Evolutionary conservation across 768 basidiomycete species (phyloP), one percentile per base, ranked within the genome.

Genomic region (Termitomyces eurrhizus): DNA sequence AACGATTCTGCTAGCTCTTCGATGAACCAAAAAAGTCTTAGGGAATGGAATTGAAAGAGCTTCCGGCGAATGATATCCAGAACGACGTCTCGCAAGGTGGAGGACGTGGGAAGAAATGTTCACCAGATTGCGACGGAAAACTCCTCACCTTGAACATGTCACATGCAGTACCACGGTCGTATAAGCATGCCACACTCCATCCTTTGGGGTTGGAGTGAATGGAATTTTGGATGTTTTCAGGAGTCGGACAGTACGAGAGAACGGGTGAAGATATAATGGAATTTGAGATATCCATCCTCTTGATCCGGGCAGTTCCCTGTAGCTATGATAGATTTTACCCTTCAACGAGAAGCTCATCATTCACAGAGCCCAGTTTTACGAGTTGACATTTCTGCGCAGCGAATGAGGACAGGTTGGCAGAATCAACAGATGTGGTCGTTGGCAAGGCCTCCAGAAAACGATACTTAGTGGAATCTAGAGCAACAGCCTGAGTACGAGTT

Each of bases 1-100:
- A 72, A 39, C 12, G 72, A 67, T 16, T 68, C 65, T 54, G 45
- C 11, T 46, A 13, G 9, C 13, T 18, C 33, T 39, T 29, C 7
- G 11, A 41, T 57, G n/a, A 35, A 35, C 36, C 12, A 33, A 36
- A 8, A 16, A 7, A 2, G n/a, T 35, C 46, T 29, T 48, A 13
- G 9, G 36, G 13, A 3, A 29, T 14, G 14, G 21, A 14, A 36
- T 48, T 18, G 18, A 42, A 37, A n/a, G 16, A 41, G 5, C 39
- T 56, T 61, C 65, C 65, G 46, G 71, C 70, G 41, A 66, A 62
- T 1, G 66, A 53, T 7, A 73, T 29, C 29, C 29, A 29, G 29
- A 29, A 29, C 29, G 29, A 21, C 21, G 21, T 21, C 21, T 21
- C 21, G 21, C 21, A 21, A 21, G 29, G 2, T 29, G 29, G 6